These are phyloP conservation scores for Dioscorea alata DNA, from an alignment of 106 monocot genomes.

Conservation along the genomic window DNA sequence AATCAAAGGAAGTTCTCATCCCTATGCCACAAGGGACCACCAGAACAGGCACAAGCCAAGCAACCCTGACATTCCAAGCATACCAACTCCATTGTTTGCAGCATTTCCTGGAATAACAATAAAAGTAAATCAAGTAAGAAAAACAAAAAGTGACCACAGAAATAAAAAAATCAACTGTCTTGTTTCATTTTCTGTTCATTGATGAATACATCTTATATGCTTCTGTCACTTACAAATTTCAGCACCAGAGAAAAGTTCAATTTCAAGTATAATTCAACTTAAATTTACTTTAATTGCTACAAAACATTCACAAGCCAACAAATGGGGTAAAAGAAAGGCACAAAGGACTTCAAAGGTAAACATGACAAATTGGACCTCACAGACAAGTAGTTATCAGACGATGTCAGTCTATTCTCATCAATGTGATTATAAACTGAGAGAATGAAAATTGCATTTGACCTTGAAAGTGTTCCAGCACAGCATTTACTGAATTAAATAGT, in stretches of 20 bases:
- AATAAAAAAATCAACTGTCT: neutral
- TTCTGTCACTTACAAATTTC: neutral
- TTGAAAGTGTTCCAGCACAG: too few species aligned
- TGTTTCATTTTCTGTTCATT: neutral
- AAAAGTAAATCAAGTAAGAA: neutral
- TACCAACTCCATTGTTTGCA: neutral
- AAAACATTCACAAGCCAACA: neutral
- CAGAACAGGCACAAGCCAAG: neutral
- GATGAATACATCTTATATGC: neutral
- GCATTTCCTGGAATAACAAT: neutral
- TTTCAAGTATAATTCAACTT: neutral
- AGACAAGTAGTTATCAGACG: neutral
- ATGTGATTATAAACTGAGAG: too few species aligned
- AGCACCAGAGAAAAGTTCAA: neutral
- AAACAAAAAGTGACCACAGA: neutral
- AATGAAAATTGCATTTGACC: too few species aligned
- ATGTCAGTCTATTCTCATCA: too few species aligned
- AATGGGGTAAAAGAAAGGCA: neutral
- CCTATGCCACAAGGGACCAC: slow-evolving; percentile 4
- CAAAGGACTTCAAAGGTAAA: neutral
- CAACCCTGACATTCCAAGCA: neutral
- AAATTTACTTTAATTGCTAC: neutral
- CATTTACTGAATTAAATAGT: too few species aligned
- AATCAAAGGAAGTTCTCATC: neutral
- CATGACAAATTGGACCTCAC: neutral